Base-by-base conservation (phyloP, 192 early-diverging fungal genomes). In the Linderina pennispora region DNA sequence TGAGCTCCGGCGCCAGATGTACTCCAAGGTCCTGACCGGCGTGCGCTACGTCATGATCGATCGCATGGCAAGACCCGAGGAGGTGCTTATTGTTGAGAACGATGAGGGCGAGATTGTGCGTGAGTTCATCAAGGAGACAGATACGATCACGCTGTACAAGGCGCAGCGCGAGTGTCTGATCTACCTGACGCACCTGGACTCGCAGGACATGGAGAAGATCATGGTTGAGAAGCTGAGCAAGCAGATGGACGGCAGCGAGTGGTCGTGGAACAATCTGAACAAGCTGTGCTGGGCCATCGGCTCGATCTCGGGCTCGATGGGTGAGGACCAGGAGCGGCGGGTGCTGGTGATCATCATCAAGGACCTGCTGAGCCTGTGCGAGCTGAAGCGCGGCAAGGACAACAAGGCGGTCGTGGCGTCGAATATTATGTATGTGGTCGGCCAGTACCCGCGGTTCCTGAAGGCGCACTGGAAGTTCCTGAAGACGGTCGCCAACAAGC, bases 361-460 rank as follows among this genome's bases (percentile, higher is more conserved):
- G 77, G 96, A 98, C 39, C 65, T 99, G 24, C 77, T 99, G 26
- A 81, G 85, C 36, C 75, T 99, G n/a, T 87, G 84, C 61, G 97
- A 99, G 63, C 85, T 90, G 78, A 97, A 94, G 70, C 81, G 92
- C 23, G 97, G 97, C 47, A 99, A 99, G 77, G 97, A 98, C 55
- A 99, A 99, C 78, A 99, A 99, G 78, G 97, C 97, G 4, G 90
- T 99, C 21, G 94, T 97, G 15, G 97, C 97, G 0, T 92, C 94
- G 23, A 98, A 99, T 68, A 99, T 99, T 50, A 99, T 99, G 97
- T 99, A 99, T 58, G 91, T 96, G 53, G 97, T 99, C n/a, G 97
- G 97, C 14, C 97, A 99, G 75, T 99, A 99, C 62, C 97, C 97
- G 40, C 87, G 97, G n/a, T 99, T 99, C 80, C 79, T 99, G 53